Evolutionary conservation across 2,329 filamentous ascomycete species (phyloP), one percentile per base, ranked within the genome.

Genomic region (Lachnellula subtilissima): DNA sequence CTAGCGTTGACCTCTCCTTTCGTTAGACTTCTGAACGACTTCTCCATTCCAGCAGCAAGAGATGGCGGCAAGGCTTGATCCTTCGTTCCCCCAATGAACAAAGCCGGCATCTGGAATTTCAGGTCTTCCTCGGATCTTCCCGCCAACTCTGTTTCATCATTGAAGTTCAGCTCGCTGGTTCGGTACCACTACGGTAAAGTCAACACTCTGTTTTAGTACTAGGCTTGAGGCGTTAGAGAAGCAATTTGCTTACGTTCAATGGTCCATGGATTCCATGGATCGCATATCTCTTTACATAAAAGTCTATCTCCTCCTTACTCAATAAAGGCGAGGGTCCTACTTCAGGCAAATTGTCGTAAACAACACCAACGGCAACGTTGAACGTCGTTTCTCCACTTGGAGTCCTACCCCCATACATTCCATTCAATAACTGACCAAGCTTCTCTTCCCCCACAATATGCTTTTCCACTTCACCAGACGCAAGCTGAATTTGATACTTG

Each of bases 401-500:
- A 1, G 81, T 81, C 15, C 70, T 71, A 0, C 84, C 90, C 6
- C 89, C 89, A 71, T 86, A 95, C 63, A 94, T 67, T 35, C 79
- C 82, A 59, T 79, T 82, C 62, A 97, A 71, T 66, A 96, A 89
- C 64, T 84, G 80, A 49, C 83, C 78, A 52, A 96, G 80, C 54
- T 82, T 80, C 49, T 81, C 79, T 65, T 80, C 77, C 35, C 81
- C 82, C 42, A 45, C 19, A 23, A 79, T 77, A 48, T 86, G 74
- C 14, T 70, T 70, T 51, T 73, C 72, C 8, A 91, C 74, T 15
- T 87, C 84, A 0, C 84, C 83, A 19, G 85, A 84, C 1, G 79
- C 81, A 51, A 97, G 81, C 62, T 96, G 90, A 47, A 94, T 70
- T 76, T 97, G 93, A 72, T 99, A 99, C 14, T 74, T 78, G 68